Evolutionary conservation across 495 filamentous ascomycete genomes (phyloP).

Genomic region (Annulohypoxylon stygium): DNA sequence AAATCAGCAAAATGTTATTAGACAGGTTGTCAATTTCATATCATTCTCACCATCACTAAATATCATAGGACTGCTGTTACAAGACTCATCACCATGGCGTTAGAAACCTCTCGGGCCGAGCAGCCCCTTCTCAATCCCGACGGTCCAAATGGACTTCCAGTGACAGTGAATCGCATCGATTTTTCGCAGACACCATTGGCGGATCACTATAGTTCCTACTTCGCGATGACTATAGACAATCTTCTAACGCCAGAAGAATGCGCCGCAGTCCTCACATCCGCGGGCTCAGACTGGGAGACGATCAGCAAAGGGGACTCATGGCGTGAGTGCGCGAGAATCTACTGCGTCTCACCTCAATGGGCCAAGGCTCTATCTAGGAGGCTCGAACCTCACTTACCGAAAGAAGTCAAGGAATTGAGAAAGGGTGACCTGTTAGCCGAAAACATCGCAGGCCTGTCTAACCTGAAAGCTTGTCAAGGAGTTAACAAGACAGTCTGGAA

Average conservation of each 20-base stretch:
- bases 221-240: conserved; percentile 75
- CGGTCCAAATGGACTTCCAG: conserved; percentile 20
- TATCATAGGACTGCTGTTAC: not conserved
- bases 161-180: conserved; percentile 59
- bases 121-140: conserved; percentile 31
- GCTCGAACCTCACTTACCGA: conserved; percentile 74
- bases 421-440: conserved; percentile 66
- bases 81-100: conserved; percentile 34
- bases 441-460: conserved; percentile 54
- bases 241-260: conserved; percentile 72
- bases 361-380: conserved; percentile 73
- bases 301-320: conserved; percentile 48
- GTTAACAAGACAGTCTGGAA: conserved; percentile 57
- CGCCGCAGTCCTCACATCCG: conserved; percentile 64
- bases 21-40: not conserved
- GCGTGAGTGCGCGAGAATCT: conserved; percentile 71
- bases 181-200: conserved; percentile 63
- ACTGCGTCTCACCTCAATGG: conserved; percentile 70
- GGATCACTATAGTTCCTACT: conserved; percentile 65
- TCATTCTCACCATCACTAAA: not conserved
- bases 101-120: conserved; percentile 15
- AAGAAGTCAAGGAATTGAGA: conserved; percentile 58
- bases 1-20: not conserved
- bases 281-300: conserved; percentile 52
- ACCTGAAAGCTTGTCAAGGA: conserved; percentile 48